Evolutionary conservation across 2,329 filamentous ascomycete species (phyloP), one percentile per base, ranked within the genome.

Genomic region (Fusarium odoratissimum): DNA sequence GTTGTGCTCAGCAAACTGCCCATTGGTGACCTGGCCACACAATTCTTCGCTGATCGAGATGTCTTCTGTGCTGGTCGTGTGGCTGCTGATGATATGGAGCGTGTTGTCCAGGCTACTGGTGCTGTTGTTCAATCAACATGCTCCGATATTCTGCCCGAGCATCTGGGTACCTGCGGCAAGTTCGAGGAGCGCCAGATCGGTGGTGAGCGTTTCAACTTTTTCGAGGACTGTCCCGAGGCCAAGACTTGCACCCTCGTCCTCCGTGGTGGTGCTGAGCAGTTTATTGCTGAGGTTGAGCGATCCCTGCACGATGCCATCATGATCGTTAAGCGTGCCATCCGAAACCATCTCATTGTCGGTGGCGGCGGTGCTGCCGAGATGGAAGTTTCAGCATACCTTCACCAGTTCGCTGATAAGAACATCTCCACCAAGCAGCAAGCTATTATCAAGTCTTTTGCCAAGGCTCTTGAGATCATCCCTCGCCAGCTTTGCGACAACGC

Each of bases 231-330:
- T 86, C 94, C 95, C 35, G 92, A 91, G 79, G 95, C 96, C 74
- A 97, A 97, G 89, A 98, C 96, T 3, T 99, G 96, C 88, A 99
- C 96, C 14, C 87, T 99, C 25, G 91, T 99, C 44, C 91, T 99
- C 72, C 93, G 96, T 80, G 96, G 96, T 79, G 96, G 96, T 74
- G 96, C 96, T 40, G 96, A 99, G 86, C 96, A 99, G 83, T 99
- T 99, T 85, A 99, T 99, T 78, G 96, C 96, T 65, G 96, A 99
- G 83, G 96, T 98, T 4, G 96, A 99, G 87, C 93, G 96, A 73
- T 97, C 94, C 80, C 89, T 99, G 75, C 96, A 99, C 87, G 96
- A 99, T 80, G 96, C 96, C 77, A 98, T 99, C 84, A 99, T 99
- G 96, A 97, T 99, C 79, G 96, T 99, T 80, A 98, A 98, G 90